These are phyloP conservation scores for Botrytis medusae DNA, from an alignment of 2,329 filamentous ascomycete genomes.

Conservation along the genomic window DNA sequence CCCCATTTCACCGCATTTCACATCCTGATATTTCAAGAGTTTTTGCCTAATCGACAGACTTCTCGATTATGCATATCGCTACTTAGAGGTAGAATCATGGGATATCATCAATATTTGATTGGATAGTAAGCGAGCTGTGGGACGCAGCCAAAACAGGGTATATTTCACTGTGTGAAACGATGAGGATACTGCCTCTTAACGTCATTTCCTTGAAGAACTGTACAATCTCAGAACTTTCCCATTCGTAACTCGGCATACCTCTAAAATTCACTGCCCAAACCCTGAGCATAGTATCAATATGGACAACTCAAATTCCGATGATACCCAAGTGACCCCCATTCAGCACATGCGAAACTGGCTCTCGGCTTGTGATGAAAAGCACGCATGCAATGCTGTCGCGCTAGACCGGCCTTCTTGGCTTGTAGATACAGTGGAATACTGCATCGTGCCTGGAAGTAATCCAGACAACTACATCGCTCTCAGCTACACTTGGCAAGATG, in stretches of 20 bases:
- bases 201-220: background rate
- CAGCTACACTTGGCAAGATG: background rate
- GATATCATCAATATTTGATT: background rate
- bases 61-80: background rate
- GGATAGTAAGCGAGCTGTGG: background rate
- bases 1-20: background rate
- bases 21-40: background rate
- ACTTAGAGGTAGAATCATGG: background rate
- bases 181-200: background rate
- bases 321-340: background rate
- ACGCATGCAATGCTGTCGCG: background rate
- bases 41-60: background rate
- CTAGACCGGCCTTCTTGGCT: background rate
- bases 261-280: background rate
- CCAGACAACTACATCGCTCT: background rate
- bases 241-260: background rate
- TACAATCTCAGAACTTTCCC: background rate
- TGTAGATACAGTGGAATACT: background rate
- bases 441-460: background rate
- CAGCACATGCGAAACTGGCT: background rate
- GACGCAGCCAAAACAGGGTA: background rate
- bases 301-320: background rate
- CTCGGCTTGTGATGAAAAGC: background rate
- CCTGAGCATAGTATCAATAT: background rate
- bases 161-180: background rate